Conservation (phyloP, 2,329 filamentous ascomycete species). For the Aspergillus terreus region DNA sequence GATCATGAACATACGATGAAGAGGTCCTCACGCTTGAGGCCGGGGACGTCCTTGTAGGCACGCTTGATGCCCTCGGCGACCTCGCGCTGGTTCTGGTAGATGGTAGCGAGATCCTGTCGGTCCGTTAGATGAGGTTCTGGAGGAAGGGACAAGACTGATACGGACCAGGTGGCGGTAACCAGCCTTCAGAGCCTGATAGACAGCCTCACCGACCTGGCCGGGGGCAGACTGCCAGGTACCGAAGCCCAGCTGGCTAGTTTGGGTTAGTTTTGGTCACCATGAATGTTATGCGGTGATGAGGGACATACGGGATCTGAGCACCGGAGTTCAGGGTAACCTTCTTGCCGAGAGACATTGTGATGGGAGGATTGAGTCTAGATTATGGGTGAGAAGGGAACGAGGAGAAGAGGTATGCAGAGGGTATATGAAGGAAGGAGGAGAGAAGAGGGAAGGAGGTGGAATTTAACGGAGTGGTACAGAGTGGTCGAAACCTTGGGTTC, state of each 20-base stretch:
- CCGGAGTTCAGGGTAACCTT: constrained; percentile 38
- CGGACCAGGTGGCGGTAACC: constrained; percentile 35
- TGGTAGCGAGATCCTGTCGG: constrained; percentile 35
- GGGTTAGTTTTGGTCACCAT: background rate
- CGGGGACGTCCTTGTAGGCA: constrained; percentile 35
- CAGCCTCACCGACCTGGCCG: constrained; percentile 37
- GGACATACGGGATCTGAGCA: constrained; percentile 35
- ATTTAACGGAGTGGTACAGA: constrained; percentile 2
- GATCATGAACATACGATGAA: constrained; percentile 31
- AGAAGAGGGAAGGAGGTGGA: background rate
- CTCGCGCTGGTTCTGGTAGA: constrained; percentile 39
- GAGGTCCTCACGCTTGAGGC: constrained; percentile 39
- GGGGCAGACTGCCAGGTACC: constrained; percentile 40
- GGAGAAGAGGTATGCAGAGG: background rate
- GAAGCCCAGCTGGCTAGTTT: constrained; percentile 35
- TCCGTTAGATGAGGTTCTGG: constrained; percentile 10
- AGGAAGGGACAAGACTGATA: constrained; percentile 17
- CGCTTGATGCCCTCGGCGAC: constrained; percentile 32
- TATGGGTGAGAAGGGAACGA: background rate
- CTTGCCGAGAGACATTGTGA: constrained; percentile 39
- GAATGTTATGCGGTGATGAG: background rate
- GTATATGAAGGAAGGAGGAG: constrained; percentile 6
- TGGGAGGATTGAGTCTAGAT: background rate
- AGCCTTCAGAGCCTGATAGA: constrained; percentile 38
- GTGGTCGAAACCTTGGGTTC: background rate